Evolutionary conservation across 2,329 filamentous ascomycete species (phyloP), one percentile per base, ranked within the genome.

Genomic region (Aspergillus amoenus): DNA sequence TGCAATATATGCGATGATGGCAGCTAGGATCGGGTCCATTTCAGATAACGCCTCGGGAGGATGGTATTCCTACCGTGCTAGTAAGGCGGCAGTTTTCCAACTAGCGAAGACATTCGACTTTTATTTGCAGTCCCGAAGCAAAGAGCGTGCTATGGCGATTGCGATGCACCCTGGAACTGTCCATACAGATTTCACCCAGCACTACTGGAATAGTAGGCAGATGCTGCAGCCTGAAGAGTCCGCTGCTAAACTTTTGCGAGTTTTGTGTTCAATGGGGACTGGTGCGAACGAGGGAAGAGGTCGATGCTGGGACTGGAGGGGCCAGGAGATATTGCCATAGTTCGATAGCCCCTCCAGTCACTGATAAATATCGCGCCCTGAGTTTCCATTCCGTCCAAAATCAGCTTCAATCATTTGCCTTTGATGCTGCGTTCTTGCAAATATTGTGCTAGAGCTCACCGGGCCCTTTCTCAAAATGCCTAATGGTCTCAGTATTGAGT

Each of bases 111-210:
- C 83, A 6, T 86, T 91, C 60, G 90, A 94, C 70, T 80, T 88
- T 27, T 83, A 86, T 67, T 74, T 94, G 32, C 73, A 73, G 37
- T 77, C 81, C 4, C 79, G 81, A 42, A 81, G 82, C 57, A 85
- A 81, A 0, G 81, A 83, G 0, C 85, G 83, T 51, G 89, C 88
- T 0, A 78, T 91, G 62, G 85, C 85, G 1, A 76, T 95, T 11
- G 83, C 82, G 9, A 81, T 94, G 67, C 91, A 94, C 73, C 91
- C 91, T 1, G 90, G 91, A 3, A 94, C 90, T 1, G 90, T 94
- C 48, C 86, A 82, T 76, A 94, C 90, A 50, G 86, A 82, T 9
- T 75, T 95, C 60, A 91, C 86, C 61, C 81, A 79, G 66, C 85
- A 86, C 43, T 94, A 90, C 68, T 93, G 89, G 90, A 78, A 68